Evolutionary conservation across 768 basidiomycete genomes (phyloP).

Genomic region (Hydnum rufescens): DNA sequence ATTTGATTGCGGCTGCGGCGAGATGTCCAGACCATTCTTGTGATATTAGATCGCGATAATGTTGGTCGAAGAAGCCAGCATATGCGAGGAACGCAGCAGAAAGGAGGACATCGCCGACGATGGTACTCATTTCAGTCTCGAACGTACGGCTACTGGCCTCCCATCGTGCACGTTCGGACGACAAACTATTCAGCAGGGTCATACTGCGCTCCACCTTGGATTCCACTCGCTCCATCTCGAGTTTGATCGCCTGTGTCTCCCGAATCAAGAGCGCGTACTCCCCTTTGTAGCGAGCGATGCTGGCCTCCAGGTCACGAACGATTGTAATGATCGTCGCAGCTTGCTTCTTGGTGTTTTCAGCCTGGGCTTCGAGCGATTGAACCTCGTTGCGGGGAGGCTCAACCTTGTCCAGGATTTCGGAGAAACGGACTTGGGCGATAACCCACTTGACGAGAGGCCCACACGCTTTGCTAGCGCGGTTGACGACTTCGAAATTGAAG

Average conservation of each 20-base stretch:
- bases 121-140: slow-evolving; percentile 95
- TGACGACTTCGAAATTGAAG: slow-evolving; percentile 89
- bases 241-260: slow-evolving; percentile 91
- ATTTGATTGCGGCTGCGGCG: slow-evolving; percentile 72
- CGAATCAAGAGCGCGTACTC: slow-evolving; percentile 95
- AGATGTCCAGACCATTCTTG: slow-evolving; percentile 86
- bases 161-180: slow-evolving; percentile 89
- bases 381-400: slow-evolving; percentile 94
- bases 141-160: slow-evolving; percentile 88
- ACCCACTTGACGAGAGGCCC: slow-evolving; percentile 98
- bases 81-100: slow-evolving; percentile 96
- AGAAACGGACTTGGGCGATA: slow-evolving; percentile 89
- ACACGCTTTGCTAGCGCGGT: slow-evolving; percentile 89
- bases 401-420: slow-evolving; percentile 91
- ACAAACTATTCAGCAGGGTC: slow-evolving; percentile 82
- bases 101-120: slow-evolving; percentile 88
- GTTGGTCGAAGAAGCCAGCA: slow-evolving; percentile 95
- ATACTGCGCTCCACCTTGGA: slow-evolving; percentile 94
- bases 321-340: slow-evolving; percentile 77
- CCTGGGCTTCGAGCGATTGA: slow-evolving; percentile 76
- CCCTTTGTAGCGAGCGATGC: slow-evolving; percentile 86
- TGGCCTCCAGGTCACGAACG: slow-evolving; percentile 79
- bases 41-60: slow-evolving; percentile 95
- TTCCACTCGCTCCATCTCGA: slow-evolving; percentile 94
- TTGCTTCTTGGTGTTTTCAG: slow-evolving; percentile 88